A percentile compares a stretch with the other conserved stretches of the same genome.
Conservation (phyloP, 495 filamentous ascomycete species). For the Aspergillus saccharolyticus region DNA sequence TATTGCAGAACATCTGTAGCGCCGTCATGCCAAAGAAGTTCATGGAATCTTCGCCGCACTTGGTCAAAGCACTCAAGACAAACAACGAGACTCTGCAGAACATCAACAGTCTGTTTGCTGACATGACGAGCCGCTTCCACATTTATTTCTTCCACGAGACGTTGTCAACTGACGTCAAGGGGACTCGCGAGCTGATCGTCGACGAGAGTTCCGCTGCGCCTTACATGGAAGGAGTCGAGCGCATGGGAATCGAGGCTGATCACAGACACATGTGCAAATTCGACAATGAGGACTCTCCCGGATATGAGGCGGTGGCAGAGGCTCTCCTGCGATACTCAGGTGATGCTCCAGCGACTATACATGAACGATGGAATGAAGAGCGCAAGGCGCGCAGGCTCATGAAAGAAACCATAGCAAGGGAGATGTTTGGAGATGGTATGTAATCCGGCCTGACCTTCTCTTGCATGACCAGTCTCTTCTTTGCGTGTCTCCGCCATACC, state of each 20-base stretch:
- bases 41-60: slow-evolving; percentile 62
- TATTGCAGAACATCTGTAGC: slow-evolving; percentile 68
- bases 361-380: slow-evolving; percentile 60
- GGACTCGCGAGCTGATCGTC: slow-evolving; percentile 59
- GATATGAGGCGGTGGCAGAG: slow-evolving; percentile 68
- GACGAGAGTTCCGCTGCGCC: slow-evolving; percentile 73
- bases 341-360: slow-evolving; percentile 53
- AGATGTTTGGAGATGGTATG: slow-evolving; percentile 32
- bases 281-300: slow-evolving; percentile 63
- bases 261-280: slow-evolving; percentile 91
- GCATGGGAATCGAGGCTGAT: slow-evolving; percentile 74
- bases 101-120: slow-evolving; percentile 72
- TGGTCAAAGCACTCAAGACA: slow-evolving; percentile 66
- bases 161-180: slow-evolving; percentile 59
- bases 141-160: slow-evolving; percentile 72
- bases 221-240: slow-evolving; percentile 65
- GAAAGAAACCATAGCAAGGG: slow-evolving; percentile 33
- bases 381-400: slow-evolving; percentile 45
- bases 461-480: too few species aligned
- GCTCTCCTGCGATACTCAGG: slow-evolving; percentile 65
- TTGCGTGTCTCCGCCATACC: too few species aligned
- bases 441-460: slow-evolving; percentile 1
- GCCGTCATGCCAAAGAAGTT: slow-evolving; percentile 65
- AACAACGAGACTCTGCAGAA: slow-evolving; percentile 78
- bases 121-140: slow-evolving; percentile 66